Conservation (phyloP, 2,329 filamentous ascomycete species). For the Arthrobotrys entomopaga region DNA sequence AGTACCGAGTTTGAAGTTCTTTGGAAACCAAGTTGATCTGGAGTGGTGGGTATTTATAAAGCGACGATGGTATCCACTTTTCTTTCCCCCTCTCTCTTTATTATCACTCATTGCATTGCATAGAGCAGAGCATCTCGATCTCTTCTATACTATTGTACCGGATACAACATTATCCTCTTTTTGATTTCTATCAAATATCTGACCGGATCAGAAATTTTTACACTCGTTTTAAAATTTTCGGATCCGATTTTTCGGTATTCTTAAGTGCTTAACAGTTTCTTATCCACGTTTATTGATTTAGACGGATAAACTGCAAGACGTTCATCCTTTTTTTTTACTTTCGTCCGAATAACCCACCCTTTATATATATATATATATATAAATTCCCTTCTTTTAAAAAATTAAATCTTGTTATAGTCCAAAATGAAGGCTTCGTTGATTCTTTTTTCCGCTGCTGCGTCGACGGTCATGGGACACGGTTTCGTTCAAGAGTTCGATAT, state of each 20-base stretch:
- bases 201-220: conserved; percentile 13
- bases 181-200: conserved; percentile 5
- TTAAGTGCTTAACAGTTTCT: neutral
- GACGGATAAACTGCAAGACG: neutral
- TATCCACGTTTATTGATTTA: neutral
- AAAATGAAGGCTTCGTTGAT: conserved; percentile 56
- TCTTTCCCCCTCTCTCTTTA: conserved; percentile 3
- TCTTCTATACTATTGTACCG: conserved; percentile 9
- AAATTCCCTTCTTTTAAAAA: neutral
- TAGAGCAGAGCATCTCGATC: conserved; percentile 14
- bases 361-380: too few species aligned
- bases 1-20: neutral
- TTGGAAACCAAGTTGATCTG: too few species aligned
- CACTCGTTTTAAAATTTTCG: neutral
- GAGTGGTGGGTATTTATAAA: too few species aligned
- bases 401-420: neutral
- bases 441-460: conserved; percentile 42
- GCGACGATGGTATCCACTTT: conserved; percentile 11
- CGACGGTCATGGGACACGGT: conserved; percentile 54
- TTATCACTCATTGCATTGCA: neutral
- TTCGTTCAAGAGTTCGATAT: conserved; percentile 55
- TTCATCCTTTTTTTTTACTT: conserved; percentile 14
- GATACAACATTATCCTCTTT: conserved; percentile 13
- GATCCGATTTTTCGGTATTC: neutral
- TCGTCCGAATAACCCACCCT: neutral